Conservation (phyloP, 306 rosid species). For the Cicer pinnatifidum region DNA sequence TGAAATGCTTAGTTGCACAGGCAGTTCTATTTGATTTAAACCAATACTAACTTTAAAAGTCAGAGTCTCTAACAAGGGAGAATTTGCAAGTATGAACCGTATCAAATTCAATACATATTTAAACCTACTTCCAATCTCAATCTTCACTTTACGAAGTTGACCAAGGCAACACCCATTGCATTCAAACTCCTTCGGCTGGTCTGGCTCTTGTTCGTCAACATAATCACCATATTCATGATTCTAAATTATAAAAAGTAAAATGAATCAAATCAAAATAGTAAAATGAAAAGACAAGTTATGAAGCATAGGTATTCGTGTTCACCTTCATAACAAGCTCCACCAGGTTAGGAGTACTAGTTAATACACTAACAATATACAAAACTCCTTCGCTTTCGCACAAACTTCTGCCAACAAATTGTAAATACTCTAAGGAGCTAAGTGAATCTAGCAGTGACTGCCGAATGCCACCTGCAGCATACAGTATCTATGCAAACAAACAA, state of each 20-base stretch:
- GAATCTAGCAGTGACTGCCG: neutral
- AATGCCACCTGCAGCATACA: neutral
- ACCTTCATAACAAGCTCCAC: conserved; percentile 25
- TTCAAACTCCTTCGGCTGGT: neutral
- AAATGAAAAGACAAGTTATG: neutral
- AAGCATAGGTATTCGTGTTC: conserved; percentile 2
- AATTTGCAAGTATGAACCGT: conserved; percentile 25
- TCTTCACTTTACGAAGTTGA: conserved; percentile 28
- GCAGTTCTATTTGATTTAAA: neutral
- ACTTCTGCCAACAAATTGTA: neutral
- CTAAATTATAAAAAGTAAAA: neutral
- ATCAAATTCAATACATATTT: neutral
- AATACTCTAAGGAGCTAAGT: neutral
- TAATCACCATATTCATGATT: neutral
- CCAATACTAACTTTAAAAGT: neutral
- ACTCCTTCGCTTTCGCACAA: neutral
- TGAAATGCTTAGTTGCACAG: neutral
- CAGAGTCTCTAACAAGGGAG: conserved; percentile 23
- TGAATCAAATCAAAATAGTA: neutral
- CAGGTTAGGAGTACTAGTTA: conserved; percentile 33
- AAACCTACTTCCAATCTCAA: neutral
- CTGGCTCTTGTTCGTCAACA: neutral
- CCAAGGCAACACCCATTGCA: neutral
- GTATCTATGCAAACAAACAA: conserved; percentile 25
- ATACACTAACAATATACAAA: neutral